A percentile compares a stretch with the other conserved stretches of the same genome.
These are phyloP conservation scores for Fraxinus sp. DNA, from an alignment of 305 asterid genomes.

Conservation along the genomic window DNA sequence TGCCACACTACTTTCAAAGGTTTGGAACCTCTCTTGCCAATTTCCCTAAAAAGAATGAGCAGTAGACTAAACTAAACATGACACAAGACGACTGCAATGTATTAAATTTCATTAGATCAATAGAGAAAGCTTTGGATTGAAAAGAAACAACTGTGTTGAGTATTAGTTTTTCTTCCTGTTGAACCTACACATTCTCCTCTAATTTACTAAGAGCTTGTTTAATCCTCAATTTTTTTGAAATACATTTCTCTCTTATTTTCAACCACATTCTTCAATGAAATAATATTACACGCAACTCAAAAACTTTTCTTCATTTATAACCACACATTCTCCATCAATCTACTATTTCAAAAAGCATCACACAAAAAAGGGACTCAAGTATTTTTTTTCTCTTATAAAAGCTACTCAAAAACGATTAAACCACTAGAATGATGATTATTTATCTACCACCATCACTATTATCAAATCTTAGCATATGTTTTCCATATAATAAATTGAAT, in stretches of 20 bases:
- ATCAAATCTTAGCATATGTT: neutral
- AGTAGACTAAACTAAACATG: neutral
- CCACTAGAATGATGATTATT: neutral
- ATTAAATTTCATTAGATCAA: neutral
- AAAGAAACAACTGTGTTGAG: neutral
- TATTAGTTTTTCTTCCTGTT: neutral
- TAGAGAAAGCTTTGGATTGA: neutral
- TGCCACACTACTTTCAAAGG: neutral
- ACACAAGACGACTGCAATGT: neutral
- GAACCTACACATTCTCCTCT: neutral
- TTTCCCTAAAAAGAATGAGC: neutral
- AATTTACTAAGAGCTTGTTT: neutral
- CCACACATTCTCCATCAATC: too few relatives aligned
- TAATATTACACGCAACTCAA: too few relatives aligned
- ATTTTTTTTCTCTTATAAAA: neutral
- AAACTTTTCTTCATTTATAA: too few relatives aligned
- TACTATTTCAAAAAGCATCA: too few relatives aligned
- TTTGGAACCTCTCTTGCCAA: neutral
- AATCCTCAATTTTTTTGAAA: too few relatives aligned
- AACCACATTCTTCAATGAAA: too few relatives aligned
- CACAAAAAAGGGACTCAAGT: too few relatives aligned
- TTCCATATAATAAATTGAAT: neutral
- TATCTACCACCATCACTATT: neutral
- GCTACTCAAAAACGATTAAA: neutral
- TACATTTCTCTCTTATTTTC: too few relatives aligned